phyloP scores from a whole-genome alignment of 2,329 filamentous ascomycete species.

The Talaromyces sp. region DNA sequence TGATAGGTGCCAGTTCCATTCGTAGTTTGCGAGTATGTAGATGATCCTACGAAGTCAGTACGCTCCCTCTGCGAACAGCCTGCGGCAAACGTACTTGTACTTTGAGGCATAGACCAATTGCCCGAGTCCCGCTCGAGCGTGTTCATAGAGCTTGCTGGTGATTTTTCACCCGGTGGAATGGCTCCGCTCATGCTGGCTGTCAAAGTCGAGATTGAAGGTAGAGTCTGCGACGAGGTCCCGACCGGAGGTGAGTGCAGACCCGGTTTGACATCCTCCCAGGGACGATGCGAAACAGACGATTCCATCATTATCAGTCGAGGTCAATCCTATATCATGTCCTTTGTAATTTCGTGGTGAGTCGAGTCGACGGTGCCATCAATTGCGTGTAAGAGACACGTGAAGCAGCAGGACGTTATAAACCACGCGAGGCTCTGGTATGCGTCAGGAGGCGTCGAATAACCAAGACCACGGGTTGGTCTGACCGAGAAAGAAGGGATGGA shows the following conservation, averaged over 20 bases:
- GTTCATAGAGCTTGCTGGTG: conserved; percentile 41
- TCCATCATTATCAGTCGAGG: conserved; percentile 36
- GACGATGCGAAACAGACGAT: conserved; percentile 40
- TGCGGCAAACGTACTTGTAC: conserved; percentile 48
- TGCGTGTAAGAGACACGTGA: conserved; percentile 9
- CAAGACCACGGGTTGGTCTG: conserved; percentile 1
- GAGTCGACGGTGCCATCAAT: conserved; percentile 4
- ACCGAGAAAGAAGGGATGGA: conserved; percentile 9
- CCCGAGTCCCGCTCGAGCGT: conserved; percentile 56
- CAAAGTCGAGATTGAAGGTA: conserved; percentile 48
- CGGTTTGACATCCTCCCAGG: conserved; percentile 41
- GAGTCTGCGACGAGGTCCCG: conserved; percentile 39
- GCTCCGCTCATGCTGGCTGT: conserved; percentile 42
- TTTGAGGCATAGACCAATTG: conserved; percentile 59
- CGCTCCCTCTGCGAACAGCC: conserved; percentile 7
- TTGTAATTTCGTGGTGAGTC: background rate
- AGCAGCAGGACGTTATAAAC: background rate
- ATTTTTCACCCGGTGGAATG: conserved; percentile 38
- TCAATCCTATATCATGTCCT: conserved; percentile 6
- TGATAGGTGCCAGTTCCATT: conserved; percentile 45
- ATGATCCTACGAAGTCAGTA: conserved; percentile 42
- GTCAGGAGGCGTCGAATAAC: conserved; percentile 7
- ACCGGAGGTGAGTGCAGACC: conserved; percentile 33
- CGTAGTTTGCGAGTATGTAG: conserved; percentile 48
- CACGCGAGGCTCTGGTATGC: conserved; percentile 13